Percentiles rank a stretch among this genome's conserved stretches.
Evolutionary conservation across 345 rosid genomes (phyloP).

Genomic region (Streptanthus diversifolius): DNA sequence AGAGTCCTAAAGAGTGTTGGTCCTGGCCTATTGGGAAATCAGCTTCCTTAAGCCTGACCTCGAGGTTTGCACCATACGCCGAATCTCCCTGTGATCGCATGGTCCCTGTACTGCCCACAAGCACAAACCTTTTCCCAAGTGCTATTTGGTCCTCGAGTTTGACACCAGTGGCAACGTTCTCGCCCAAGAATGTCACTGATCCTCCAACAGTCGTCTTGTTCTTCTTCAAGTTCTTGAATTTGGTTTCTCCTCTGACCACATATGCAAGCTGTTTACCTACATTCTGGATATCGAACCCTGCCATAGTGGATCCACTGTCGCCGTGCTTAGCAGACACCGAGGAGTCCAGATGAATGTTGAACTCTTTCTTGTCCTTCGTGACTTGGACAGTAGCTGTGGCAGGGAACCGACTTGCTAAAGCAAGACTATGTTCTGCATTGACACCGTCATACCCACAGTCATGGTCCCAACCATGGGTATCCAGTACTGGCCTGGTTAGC

Average conservation of each 20-base stretch:
- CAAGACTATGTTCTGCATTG: conserved; percentile 68
- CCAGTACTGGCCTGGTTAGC: conserved; percentile 83
- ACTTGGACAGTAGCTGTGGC: conserved; percentile 72
- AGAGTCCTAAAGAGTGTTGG: conserved; percentile 75
- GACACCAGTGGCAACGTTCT: conserved; percentile 76
- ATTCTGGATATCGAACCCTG: conserved; percentile 93
- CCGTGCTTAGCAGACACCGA: conserved; percentile 80
- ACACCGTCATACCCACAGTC: conserved; percentile 97
- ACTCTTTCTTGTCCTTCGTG: conserved; percentile 96
- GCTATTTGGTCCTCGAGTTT: conserved; percentile 85
- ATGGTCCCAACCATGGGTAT: conserved; percentile 98
- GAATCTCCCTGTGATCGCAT: conserved; percentile 75
- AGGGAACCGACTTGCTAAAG: conserved; percentile 62
- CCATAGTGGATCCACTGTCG: conserved; percentile 81
- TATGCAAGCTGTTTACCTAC: conserved; percentile 92
- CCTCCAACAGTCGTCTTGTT: conserved; percentile 73
- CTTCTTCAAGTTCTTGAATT: conserved; percentile 67
- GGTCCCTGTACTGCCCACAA: conserved; percentile 85
- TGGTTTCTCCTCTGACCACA: conserved; percentile 76
- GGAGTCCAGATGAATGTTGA: conserved; percentile 88
- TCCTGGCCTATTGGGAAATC: conserved; percentile 94
- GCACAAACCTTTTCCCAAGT: conserved; percentile 64
- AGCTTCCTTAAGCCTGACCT: conserved; percentile 71
- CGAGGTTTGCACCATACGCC: conserved; percentile 90
- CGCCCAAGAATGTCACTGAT: conserved; percentile 80